These are phyloP conservation scores for Geosiphon pyriformis DNA, from an alignment of 192 early-diverging fungal genomes.

Conservation along the genomic window DNA sequence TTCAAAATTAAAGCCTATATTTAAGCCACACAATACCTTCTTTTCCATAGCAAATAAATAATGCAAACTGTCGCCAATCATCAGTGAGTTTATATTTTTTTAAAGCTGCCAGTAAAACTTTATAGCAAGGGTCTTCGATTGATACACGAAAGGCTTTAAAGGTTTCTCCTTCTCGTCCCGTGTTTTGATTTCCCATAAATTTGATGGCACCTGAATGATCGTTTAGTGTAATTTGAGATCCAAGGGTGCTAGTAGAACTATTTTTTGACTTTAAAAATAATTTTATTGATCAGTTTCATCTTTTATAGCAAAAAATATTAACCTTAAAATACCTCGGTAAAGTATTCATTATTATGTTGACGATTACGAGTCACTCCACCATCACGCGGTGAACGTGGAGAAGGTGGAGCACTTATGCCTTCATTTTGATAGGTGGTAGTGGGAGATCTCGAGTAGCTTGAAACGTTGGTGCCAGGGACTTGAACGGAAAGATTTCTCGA, in stretches of 20 bases:
- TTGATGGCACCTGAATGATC: slow-evolving; percentile 61
- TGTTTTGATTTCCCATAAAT: slow-evolving; percentile 75
- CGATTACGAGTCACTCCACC: not conserved
- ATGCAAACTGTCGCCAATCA: slow-evolving; percentile 78
- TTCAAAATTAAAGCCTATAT: slow-evolving; percentile 11
- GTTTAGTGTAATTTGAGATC: slow-evolving; percentile 4
- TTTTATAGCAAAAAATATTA: not conserved
- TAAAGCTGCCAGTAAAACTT: slow-evolving; percentile 78
- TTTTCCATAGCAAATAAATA: slow-evolving; percentile 75
- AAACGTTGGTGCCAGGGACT: slow-evolving; percentile 13
- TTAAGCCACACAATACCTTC: slow-evolving; percentile 43
- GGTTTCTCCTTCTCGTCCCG: slow-evolving; percentile 50
- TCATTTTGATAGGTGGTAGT: slow-evolving; percentile 12
- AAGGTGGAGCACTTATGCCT: slow-evolving; percentile 17
- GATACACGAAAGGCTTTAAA: slow-evolving; percentile 85
- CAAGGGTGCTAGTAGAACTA: not conserved
- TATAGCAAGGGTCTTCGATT: slow-evolving; percentile 74
- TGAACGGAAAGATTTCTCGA: slow-evolving; percentile 7
- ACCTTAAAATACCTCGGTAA: not conserved
- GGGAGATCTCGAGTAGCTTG: slow-evolving; percentile 12
- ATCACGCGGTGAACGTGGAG: slow-evolving; percentile 18
- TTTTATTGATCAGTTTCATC: not conserved
- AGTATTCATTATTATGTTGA: slow-evolving; percentile 1
- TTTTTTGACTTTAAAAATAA: slow-evolving; percentile 5
- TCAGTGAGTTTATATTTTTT: slow-evolving; percentile 90